These are phyloP conservation scores for Moringa oleifera DNA, from an alignment of 345 rosid species.

Conservation along the genomic window DNA sequence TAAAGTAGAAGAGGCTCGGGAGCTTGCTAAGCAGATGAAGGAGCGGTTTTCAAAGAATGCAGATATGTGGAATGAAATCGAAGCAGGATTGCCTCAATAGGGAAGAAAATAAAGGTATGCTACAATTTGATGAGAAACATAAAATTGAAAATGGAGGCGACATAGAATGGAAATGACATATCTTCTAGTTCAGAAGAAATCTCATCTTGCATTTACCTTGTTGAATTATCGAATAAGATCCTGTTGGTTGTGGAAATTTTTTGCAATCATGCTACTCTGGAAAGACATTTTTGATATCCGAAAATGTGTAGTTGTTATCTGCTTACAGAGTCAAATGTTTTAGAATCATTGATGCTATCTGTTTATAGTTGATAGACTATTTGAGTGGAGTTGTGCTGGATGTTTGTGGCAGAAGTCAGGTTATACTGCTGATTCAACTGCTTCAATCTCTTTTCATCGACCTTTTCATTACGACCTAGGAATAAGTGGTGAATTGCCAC, in stretches of 20 bases:
- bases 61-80: conserved; percentile 74
- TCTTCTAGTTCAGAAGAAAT: neutral
- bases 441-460: too few relatives aligned
- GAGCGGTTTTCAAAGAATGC: conserved; percentile 42
- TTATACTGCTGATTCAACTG: too few relatives aligned
- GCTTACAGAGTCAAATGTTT: neutral
- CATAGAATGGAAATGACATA: neutral
- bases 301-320: neutral
- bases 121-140: neutral
- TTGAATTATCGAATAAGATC: neutral
- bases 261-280: neutral
- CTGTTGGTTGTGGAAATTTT: too few relatives aligned
- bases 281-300: neutral
- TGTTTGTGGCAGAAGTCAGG: too few relatives aligned
- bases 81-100: conserved; percentile 59
- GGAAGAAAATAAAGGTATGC: neutral
- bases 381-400: too few relatives aligned
- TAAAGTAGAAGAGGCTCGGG: conserved; percentile 57
- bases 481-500: neutral
- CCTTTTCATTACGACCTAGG: neutral
- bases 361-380: too few relatives aligned
- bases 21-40: conserved; percentile 48
- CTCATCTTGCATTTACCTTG: neutral
- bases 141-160: neutral
- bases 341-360: too few relatives aligned